These are phyloP conservation scores for Binderoboletus segoi DNA, from an alignment of 1,284 basidiomycete genomes.

Conservation along the genomic window DNA sequence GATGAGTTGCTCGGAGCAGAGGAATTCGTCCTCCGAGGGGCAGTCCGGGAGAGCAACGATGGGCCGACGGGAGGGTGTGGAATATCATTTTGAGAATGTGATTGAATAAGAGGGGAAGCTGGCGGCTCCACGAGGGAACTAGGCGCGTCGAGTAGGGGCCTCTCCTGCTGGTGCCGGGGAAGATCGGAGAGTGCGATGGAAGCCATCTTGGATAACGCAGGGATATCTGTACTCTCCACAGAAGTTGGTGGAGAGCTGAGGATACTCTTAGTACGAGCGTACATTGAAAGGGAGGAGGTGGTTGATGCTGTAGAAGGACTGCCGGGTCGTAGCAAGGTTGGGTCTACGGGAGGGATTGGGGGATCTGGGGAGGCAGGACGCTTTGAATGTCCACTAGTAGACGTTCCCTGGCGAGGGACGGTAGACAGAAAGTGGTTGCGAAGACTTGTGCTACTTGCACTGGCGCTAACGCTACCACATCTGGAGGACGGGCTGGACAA, in stretches of 20 bases:
- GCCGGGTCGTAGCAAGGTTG: slow-evolving; percentile 33
- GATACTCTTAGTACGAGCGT: slow-evolving; percentile 39
- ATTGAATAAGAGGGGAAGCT: slow-evolving; percentile 33
- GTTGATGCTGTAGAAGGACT: slow-evolving; percentile 41
- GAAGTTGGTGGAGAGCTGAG: slow-evolving; percentile 62
- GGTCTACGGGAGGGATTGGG: slow-evolving; percentile 24
- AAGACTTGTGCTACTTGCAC: slow-evolving; percentile 38
- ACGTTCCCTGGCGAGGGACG: slow-evolving; percentile 4
- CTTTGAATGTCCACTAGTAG: slow-evolving; percentile 1
- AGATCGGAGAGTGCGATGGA: slow-evolving; percentile 37
- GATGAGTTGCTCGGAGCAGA: slow-evolving; percentile 29
- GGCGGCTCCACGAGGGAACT: slow-evolving; percentile 4
- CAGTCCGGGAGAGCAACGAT: slow-evolving; percentile 72
- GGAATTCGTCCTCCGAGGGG: slow-evolving; percentile 41
- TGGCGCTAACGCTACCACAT: slow-evolving; percentile 43
- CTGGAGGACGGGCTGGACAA: slow-evolving; percentile 60
- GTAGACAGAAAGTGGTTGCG: slow-evolving; percentile 21
- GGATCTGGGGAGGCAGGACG: slow-evolving; percentile 9
- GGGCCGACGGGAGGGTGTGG: slow-evolving; percentile 40
- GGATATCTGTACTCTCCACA: slow-evolving; percentile 47
- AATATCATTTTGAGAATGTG: slow-evolving; percentile 20
- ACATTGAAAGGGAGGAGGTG: slow-evolving; percentile 52
- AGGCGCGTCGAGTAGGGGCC: not conserved
- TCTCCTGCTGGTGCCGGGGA: slow-evolving; percentile 4
- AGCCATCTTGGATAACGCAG: slow-evolving; percentile 44